phyloP scores from a whole-genome alignment of 192 early-diverging fungal genomes.

The Coemansia sp. region DNA sequence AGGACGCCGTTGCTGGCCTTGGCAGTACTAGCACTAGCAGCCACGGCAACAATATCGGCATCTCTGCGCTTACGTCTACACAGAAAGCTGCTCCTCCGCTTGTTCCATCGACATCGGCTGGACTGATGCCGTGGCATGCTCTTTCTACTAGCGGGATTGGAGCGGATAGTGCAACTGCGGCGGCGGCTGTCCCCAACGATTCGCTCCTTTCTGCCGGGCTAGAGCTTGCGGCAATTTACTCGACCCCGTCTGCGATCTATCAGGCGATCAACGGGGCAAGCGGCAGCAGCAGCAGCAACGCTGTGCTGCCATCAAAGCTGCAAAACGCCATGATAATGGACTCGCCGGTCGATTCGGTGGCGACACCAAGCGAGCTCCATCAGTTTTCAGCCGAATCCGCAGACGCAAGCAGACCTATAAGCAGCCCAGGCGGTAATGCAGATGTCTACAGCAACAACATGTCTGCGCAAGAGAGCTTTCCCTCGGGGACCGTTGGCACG shows the following conservation, averaged over 20 bases:
- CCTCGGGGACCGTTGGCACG: not conserved
- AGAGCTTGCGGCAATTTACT: slow-evolving; percentile 40
- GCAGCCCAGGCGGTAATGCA: not conserved
- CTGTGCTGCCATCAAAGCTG: slow-evolving; percentile 15
- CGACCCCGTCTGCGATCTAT: slow-evolving; percentile 46
- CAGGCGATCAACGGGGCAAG: slow-evolving; percentile 28
- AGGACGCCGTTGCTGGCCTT: slow-evolving; percentile 1
- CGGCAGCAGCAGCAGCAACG: not conserved
- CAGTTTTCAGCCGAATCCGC: slow-evolving; percentile 23
- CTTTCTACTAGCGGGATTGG: slow-evolving; percentile 7
- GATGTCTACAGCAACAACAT: not conserved
- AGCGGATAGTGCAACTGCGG: not conserved
- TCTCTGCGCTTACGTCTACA: not conserved
- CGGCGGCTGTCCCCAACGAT: slow-evolving; percentile 13
- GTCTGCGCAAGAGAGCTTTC: slow-evolving; percentile 1
- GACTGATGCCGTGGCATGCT: not conserved
- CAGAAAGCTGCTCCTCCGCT: not conserved
- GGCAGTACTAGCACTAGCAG: not conserved
- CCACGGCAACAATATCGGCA: not conserved
- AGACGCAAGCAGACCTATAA: not conserved
- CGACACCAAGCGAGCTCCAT: slow-evolving; percentile 15
- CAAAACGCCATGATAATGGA: slow-evolving; percentile 27
- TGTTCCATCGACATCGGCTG: not conserved
- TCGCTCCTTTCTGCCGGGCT: slow-evolving; percentile 18
- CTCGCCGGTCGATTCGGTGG: slow-evolving; percentile 25